Evolutionary conservation across 164 flowering plant species (phyloP), one percentile per base, ranked within the genome.

Genomic region (Liriodendron chinense): DNA sequence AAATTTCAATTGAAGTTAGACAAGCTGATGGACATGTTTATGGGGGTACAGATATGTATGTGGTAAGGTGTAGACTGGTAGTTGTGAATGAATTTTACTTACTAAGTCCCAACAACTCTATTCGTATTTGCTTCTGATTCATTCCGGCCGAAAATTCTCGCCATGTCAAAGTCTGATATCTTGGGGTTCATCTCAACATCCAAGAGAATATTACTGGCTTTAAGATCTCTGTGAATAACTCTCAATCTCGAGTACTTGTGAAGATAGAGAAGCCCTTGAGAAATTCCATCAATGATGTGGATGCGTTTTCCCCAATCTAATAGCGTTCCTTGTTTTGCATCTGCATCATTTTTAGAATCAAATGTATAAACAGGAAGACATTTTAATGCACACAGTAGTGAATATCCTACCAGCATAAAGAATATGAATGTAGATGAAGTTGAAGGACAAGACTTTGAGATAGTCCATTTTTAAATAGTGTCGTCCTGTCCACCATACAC

Each of bases 131-230:
- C 81, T 13, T 72, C 24, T 59, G 16, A 50, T 21, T 80, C 78
- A 4, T 80, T 72, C n/a, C 70, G 76, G 22, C 74, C 72, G 65
- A 80, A 77, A 13, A 77, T 77, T 67, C 78, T 75, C 28, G 86
- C 86, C 78, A 84, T 47, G 20, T 89, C 88, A 77, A 88, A 88
- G 70, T 88, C 87, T n/a, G 87, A 79, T 47, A 89, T 89, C 64
- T 83, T 89, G 0, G 89, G 89, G 34, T 64, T 81, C 87, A 87
- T 80, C 1, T 79, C 72, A 1, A 4, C 57, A 59, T 86, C 89
- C 16, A 88, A 73, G 16, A 86, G 26, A 23, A 86, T 59, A 28
- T 88, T 86, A 70, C 89, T 77, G 0, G 86, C 80, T 65, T 88
- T 88, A 9, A 88, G 81, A 76, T 88, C 91, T 4, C 89, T 69